Conservation (phyloP, 257 asterid species). For the Solanum chiquidenum region DNA sequence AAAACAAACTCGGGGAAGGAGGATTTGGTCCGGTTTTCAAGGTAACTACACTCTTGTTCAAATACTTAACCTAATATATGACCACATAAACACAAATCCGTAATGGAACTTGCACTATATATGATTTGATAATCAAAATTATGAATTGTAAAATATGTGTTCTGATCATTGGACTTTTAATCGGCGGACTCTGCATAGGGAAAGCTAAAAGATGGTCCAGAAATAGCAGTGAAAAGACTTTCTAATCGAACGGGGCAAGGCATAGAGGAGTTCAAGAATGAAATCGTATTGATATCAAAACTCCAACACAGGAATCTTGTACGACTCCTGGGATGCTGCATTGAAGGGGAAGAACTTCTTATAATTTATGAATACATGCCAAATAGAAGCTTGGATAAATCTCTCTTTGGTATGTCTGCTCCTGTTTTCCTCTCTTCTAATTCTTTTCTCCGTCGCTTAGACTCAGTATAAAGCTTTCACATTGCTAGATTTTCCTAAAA, state of each 20-base stretch:
- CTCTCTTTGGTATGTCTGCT: conserved; percentile 14
- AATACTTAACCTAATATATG: background rate
- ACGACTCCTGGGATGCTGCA: conserved; percentile 20
- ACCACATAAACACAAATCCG: background rate
- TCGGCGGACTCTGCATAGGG: conserved; percentile 1
- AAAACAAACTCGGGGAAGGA: conserved; percentile 18
- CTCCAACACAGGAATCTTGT: conserved; percentile 28
- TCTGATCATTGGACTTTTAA: background rate
- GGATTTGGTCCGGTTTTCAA: conserved; percentile 23
- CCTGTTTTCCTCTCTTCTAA: background rate
- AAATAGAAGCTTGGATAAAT: conserved; percentile 26
- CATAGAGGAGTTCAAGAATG: conserved; percentile 19
- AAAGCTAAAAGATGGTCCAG: conserved; percentile 2
- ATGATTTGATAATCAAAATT: background rate
- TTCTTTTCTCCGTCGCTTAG: background rate
- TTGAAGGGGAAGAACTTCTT: conserved; percentile 15
- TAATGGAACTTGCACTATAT: background rate
- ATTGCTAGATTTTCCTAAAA: background rate
- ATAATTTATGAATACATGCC: conserved; percentile 19
- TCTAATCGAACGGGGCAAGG: conserved; percentile 29
- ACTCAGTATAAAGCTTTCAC: background rate
- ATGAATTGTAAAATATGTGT: background rate
- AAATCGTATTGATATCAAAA: conserved; percentile 15
- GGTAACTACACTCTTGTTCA: background rate
- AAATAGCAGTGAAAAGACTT: conserved; percentile 27